A percentile compares a stretch with the other conserved stretches of the same genome.
These are phyloP conservation scores for Carnegiea gigantea DNA, from an alignment of 179 eudicot genomes.

Conservation along the genomic window DNA sequence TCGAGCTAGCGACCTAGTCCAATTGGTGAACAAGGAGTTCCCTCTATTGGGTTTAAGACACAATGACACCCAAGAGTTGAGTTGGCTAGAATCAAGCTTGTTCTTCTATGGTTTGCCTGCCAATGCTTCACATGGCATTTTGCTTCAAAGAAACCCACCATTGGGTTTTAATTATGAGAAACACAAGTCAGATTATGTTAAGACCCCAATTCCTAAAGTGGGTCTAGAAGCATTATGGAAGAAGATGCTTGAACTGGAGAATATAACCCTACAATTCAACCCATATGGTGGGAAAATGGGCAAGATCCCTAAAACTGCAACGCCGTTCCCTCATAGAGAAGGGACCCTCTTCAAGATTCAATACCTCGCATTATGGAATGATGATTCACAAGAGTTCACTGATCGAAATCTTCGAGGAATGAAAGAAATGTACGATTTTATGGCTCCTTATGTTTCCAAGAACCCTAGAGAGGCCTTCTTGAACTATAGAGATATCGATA, in stretches of 20 bases:
- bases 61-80: slow-evolving; percentile 24
- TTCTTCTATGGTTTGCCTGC: slow-evolving; percentile 23
- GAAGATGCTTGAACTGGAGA: slow-evolving; percentile 25
- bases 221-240: slow-evolving; percentile 28
- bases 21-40: slow-evolving; percentile 14
- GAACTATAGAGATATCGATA: slow-evolving; percentile 30
- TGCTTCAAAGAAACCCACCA: slow-evolving; percentile 27
- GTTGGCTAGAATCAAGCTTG: slow-evolving; percentile 29
- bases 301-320: slow-evolving; percentile 19
- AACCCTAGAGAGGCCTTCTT: slow-evolving; percentile 38
- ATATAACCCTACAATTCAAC: slow-evolving; percentile 27
- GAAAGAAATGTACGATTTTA: slow-evolving; percentile 15
- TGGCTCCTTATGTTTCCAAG: slow-evolving; percentile 33
- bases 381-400: slow-evolving; percentile 11
- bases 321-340: slow-evolving; percentile 39
- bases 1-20: slow-evolving; percentile 13
- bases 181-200: slow-evolving; percentile 42
- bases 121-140: slow-evolving; percentile 29
- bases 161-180: slow-evolving; percentile 11
- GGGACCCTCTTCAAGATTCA: slow-evolving; percentile 39
- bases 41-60: slow-evolving; percentile 22
- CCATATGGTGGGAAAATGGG: slow-evolving; percentile 44
- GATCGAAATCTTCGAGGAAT: slow-evolving; percentile 4
- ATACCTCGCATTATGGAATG: slow-evolving; percentile 24
- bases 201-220: slow-evolving; percentile 25